These are phyloP conservation scores for Hemisphaericaspora subhashii DNA, from an alignment of 1,139 yeast species.

Conservation along the genomic window DNA sequence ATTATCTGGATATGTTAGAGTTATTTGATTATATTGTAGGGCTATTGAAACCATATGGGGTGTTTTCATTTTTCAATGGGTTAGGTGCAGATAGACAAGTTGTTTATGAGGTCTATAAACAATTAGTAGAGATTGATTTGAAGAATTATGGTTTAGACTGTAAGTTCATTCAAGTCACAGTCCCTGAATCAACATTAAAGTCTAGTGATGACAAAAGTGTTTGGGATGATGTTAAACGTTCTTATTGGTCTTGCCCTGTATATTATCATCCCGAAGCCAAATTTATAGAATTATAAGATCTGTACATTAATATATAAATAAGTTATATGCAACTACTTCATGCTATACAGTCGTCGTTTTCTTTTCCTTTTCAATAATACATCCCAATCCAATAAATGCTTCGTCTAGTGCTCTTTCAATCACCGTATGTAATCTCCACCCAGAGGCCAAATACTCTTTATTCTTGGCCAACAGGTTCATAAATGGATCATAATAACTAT, in stretches of 20 bases:
- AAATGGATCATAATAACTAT: constrained; percentile 48
- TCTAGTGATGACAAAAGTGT: constrained; percentile 37
- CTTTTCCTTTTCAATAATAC: constrained; percentile 72
- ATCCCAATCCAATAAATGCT: constrained; percentile 87
- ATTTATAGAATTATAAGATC: constrained; percentile 38
- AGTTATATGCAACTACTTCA: background rate
- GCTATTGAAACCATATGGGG: constrained; percentile 73
- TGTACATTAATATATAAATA: background rate
- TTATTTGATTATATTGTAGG: constrained; percentile 83
- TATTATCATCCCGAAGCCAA: constrained; percentile 65
- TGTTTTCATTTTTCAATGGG: constrained; percentile 90
- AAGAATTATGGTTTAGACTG: constrained; percentile 74
- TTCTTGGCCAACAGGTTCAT: constrained; percentile 58
- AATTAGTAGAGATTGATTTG: constrained; percentile 78
- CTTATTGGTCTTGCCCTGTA: constrained; percentile 73
- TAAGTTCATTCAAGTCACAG: constrained; percentile 46
- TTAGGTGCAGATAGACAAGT: constrained; percentile 93
- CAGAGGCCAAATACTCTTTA: constrained; percentile 78
- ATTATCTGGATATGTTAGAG: constrained; percentile 79
- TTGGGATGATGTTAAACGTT: constrained; percentile 71
- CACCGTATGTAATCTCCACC: constrained; percentile 71
- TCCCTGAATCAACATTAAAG: constrained; percentile 36
- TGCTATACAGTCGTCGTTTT: background rate
- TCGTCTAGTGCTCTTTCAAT: constrained; percentile 79
- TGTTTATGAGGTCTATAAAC: constrained; percentile 84